Evolutionary conservation across 108 stramenopile genomes (phyloP).

Genomic region (Stephanodiscus minutulus): DNA sequence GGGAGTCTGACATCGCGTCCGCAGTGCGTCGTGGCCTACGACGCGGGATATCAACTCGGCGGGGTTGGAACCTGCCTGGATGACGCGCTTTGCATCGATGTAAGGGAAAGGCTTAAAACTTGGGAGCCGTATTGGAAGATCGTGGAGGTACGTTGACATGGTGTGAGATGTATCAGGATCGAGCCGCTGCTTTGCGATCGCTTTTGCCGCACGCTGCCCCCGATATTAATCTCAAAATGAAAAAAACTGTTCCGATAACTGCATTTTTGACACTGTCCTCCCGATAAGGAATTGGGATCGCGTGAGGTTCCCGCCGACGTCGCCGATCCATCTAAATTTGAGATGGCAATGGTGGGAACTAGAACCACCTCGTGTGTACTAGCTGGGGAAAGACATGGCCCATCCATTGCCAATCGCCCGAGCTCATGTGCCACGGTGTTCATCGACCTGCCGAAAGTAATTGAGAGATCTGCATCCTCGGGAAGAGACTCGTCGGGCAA

Average conservation of each 20-base stretch:
- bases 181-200: not conserved
- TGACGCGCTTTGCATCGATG: conserved; percentile 17
- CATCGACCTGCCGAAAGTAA: conserved; percentile 23
- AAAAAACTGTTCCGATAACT: not conserved
- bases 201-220: not conserved
- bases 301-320: conserved; percentile 9
- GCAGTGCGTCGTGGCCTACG: not conserved
- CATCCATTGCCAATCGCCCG: not conserved
- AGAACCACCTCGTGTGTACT: conserved; percentile 30
- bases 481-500: conserved; percentile 9
- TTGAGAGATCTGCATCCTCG: conserved; percentile 9
- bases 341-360: conserved; percentile 33
- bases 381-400: not conserved
- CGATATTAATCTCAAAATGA: not conserved
- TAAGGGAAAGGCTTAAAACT: conserved; percentile 38
- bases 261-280: not conserved
- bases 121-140: conserved; percentile 74
- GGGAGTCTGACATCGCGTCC: conserved; percentile 16
- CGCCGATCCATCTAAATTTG: not conserved
- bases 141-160: conserved; percentile 8
- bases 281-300: conserved; percentile 24
- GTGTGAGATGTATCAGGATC: not conserved
- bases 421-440: conserved; percentile 18
- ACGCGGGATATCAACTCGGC: conserved; percentile 36
- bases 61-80: conserved; percentile 33